Percentiles rank a stretch among this genome's conserved stretches.
Conservation (phyloP, 2,329 filamentous ascomycete genomes). For the Ambrosiella beaveri region DNA sequence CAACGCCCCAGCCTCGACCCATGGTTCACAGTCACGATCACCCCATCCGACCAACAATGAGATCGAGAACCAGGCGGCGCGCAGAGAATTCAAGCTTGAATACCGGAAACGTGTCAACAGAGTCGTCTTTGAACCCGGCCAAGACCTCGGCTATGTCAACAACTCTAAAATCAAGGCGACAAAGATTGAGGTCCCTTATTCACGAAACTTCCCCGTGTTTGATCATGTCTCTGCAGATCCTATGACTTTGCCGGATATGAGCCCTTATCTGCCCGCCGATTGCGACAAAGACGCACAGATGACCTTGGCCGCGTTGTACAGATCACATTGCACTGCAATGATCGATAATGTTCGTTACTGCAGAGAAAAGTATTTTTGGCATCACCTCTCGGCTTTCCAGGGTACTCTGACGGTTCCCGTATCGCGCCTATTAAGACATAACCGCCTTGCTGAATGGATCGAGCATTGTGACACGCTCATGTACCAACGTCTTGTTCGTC, state of each 20-base stretch:
- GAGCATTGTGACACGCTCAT: conserved; percentile 88
- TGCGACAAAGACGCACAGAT: conserved; percentile 79
- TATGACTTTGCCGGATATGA: conserved; percentile 70
- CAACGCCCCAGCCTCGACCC: no score
- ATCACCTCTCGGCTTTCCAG: conserved; percentile 86
- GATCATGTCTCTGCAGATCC: conserved; percentile 40
- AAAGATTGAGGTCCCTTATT: conserved; percentile 41
- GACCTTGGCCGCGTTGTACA: conserved; percentile 72
- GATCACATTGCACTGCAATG: conserved; percentile 85
- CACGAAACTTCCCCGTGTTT: conserved; percentile 28
- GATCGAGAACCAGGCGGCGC: background rate
- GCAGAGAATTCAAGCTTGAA: background rate
- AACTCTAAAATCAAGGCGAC: conserved; percentile 41
- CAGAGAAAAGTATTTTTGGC: conserved; percentile 92
- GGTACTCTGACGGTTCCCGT: conserved; percentile 93
- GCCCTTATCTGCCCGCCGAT: conserved; percentile 58
- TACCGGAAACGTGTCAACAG: background rate
- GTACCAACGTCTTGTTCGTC: conserved; percentile 93
- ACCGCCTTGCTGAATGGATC: conserved; percentile 76
- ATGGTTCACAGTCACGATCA: no score
- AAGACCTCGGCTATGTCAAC: conserved; percentile 19
- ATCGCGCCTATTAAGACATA: conserved; percentile 74
- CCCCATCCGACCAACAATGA: no score
- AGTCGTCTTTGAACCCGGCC: conserved; percentile 10
- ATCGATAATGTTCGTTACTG: conserved; percentile 92